These are phyloP conservation scores for Komagataea norvegica DNA, from an alignment of 1,139 yeast genomes.

Conservation along the genomic window DNA sequence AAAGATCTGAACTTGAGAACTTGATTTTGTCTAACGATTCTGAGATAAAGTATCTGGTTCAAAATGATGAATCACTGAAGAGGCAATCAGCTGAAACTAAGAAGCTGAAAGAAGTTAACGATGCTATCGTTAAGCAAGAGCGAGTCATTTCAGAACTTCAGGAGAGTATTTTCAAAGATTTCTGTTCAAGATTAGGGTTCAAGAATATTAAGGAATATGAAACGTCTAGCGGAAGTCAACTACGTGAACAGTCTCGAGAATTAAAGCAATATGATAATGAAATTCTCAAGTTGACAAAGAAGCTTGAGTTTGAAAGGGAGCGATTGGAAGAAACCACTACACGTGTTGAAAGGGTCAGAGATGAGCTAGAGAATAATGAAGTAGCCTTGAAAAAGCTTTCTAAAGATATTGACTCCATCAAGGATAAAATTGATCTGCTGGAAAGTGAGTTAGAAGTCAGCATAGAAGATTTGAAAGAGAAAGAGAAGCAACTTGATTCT, in stretches of 20 bases:
- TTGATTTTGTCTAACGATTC: conserved; percentile 46
- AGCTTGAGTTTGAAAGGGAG: conserved; percentile 59
- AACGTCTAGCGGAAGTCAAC: conserved; percentile 54
- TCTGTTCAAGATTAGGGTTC: conserved; percentile 53
- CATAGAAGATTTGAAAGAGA: conserved; percentile 34
- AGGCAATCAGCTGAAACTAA: conserved; percentile 28
- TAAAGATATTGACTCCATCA: conserved; percentile 33
- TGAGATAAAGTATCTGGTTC: conserved; percentile 51
- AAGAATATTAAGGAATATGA: conserved; percentile 61
- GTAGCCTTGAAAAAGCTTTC: conserved; percentile 31
- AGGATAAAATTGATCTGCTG: conserved; percentile 38
- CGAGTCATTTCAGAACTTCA: conserved; percentile 38
- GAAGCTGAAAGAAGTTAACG: conserved; percentile 21
- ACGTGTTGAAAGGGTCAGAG: conserved; percentile 39
- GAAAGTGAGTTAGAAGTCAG: conserved; percentile 49
- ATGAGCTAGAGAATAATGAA: conserved; percentile 35
- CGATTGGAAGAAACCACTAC: conserved; percentile 40
- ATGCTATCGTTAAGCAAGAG: conserved; percentile 26
- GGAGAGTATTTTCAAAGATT: conserved; percentile 42
- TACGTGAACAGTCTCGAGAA: conserved; percentile 60
- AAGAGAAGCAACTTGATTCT: conserved; percentile 26
- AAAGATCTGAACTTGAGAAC: conserved; percentile 47
- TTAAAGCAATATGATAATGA: conserved; percentile 57
- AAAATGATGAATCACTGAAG: conserved; percentile 32
- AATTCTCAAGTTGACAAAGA: conserved; percentile 56